Evolutionary conservation across 306 rosid genomes (phyloP).

Genomic region (Pyrus pyrifolia): DNA sequence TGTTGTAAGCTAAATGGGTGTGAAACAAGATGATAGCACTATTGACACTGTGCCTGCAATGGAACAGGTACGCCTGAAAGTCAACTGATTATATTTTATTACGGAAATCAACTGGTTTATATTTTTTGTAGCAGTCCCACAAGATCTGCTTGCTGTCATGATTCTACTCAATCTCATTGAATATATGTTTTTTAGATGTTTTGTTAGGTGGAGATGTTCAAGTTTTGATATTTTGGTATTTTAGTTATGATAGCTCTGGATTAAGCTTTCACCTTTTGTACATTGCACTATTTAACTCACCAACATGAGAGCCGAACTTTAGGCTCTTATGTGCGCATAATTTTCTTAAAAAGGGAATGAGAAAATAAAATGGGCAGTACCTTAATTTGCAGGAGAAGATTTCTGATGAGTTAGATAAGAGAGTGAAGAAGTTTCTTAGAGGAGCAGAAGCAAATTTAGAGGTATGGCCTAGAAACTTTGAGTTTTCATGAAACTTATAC

Average conservation of each 20-base stretch:
- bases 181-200: neutral
- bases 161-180: too few relatives aligned
- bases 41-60: too few relatives aligned
- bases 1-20: neutral
- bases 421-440: constrained; percentile 63
- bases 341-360: neutral
- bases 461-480: constrained; percentile 29
- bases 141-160: too few relatives aligned
- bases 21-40: too few relatives aligned
- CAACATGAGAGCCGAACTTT: neutral
- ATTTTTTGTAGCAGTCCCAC: too few relatives aligned
- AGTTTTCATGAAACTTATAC: neutral
- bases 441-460: constrained; percentile 65
- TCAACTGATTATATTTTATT: too few relatives aligned
- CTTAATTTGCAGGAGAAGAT: constrained; percentile 47
- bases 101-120: too few relatives aligned
- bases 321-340: neutral
- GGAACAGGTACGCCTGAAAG: too few relatives aligned
- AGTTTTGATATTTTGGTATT: neutral
- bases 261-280: neutral
- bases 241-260: neutral
- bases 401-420: constrained; percentile 47
- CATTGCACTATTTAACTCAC: neutral
- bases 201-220: neutral
- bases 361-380: neutral